Base-by-base conservation (phyloP, 768 basidiomycete genomes). In the Boletus huronensis region DNA sequence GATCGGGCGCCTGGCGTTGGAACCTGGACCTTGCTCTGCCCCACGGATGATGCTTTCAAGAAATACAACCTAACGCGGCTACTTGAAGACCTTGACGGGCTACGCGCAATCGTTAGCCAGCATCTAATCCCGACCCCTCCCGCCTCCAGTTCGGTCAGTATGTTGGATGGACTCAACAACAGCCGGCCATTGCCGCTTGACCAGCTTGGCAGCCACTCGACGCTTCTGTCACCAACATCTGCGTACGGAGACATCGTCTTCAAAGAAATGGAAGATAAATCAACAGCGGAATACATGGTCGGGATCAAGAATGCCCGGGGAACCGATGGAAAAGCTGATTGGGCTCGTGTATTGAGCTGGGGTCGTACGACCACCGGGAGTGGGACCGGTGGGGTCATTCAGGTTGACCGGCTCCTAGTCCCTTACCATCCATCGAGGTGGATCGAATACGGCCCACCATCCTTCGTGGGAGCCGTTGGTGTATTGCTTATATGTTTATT, bases 351-450 rank as follows among this genome's bases (percentile, higher is more conserved):
- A 19, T 67, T 85, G 26, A 76, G 81, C 43, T 89, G 86, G 85
- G 91, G 90, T 38, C 84, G 90, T 42, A 84, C 87, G 42, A 89
- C 89, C 31, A 83, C 82, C 8, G 82, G 82, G 11, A 75, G 78
- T 13, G 84, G 88, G 34, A 84, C 82, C 0, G 96, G 95, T 0
- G 96, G 96, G 4, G 92, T 98, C 36, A 80, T 98, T 54, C 81
- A 87, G 71, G 88, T 98, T 55, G 91, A 97, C 74, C 77, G 79
- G 39, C 77, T 98, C 13, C 74, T 99, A 50, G 65, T 85, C 23
- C 97, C 97, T 32, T 98, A 93, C 68, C 75, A 85, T 54, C 93
- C 96, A 3, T 79, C 85, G 5, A 92, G 90, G 91, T 93, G 87
- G 83, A 74, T 82, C 35, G 76, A 82, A 63, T 93, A 85, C 63